Conservation (phyloP, 1,284 basidiomycete species). For the Caloboletus inedulis region DNA sequence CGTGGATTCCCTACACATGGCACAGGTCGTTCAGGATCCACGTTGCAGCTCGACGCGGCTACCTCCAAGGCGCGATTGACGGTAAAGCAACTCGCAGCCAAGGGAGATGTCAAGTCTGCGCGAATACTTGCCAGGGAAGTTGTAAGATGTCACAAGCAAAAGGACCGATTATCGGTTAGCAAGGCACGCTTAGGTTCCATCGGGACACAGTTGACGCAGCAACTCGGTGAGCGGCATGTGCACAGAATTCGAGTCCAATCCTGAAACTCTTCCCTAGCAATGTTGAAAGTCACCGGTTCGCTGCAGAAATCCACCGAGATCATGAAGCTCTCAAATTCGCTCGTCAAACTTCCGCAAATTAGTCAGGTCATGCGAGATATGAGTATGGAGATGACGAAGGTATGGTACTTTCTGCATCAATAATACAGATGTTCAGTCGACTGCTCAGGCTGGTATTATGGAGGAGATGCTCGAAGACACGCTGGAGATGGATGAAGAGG, state of each 20-base stretch:
- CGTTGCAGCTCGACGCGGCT: conserved; percentile 73
- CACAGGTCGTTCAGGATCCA: conserved; percentile 21
- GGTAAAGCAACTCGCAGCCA: conserved; percentile 88
- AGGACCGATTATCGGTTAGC: conserved; percentile 86
- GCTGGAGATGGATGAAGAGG: conserved; percentile 85
- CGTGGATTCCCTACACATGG: conserved; percentile 14
- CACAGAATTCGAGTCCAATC: not conserved
- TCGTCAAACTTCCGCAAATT: conserved; percentile 91
- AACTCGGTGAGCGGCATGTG: conserved; percentile 70
- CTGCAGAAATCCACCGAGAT: conserved; percentile 98
- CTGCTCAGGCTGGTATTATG: conserved; percentile 79
- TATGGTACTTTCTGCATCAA: conserved; percentile 29
- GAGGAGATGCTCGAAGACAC: conserved; percentile 93
- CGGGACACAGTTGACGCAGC: conserved; percentile 86
- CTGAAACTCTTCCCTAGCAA: conserved; percentile 53
- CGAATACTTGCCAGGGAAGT: conserved; percentile 90
- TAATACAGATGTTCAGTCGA: conserved; percentile 7
- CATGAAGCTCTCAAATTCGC: conserved; percentile 94
- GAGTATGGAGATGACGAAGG: conserved; percentile 99
- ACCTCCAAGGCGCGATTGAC: conserved; percentile 78
- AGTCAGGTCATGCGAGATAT: conserved; percentile 94
- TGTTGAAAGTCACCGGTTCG: conserved; percentile 95
- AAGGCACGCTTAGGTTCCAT: conserved; percentile 95
- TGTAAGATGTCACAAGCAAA: conserved; percentile 94
- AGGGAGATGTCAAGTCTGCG: conserved; percentile 92